Evolutionary conservation across 768 basidiomycete genomes (phyloP).

Genomic region (Boletus pseudo-olivaceus): DNA sequence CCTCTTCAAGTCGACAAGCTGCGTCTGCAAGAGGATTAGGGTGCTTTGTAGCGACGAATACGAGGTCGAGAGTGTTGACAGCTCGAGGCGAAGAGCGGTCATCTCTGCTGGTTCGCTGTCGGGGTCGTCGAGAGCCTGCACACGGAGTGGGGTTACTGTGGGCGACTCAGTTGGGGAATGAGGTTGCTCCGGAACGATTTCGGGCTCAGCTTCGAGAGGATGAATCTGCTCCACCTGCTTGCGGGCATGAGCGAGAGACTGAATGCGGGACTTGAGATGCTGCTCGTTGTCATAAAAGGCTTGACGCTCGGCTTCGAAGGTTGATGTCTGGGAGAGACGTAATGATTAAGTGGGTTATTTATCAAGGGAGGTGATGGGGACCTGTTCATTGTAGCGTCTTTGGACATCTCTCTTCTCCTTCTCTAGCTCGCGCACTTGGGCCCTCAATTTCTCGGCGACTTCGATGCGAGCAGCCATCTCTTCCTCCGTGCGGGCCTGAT

Average conservation of each 20-base stretch:
- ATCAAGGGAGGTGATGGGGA: conserved; percentile 26
- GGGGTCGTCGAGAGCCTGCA: conserved; percentile 57
- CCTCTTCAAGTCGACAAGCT: conserved; percentile 82
- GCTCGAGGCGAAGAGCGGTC: conserved; percentile 76
- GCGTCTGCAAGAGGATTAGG: conserved; percentile 76
- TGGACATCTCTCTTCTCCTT: conserved; percentile 83
- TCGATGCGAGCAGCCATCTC: conserved; percentile 81
- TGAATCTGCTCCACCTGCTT: conserved; percentile 46
- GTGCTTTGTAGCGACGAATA: conserved; percentile 82
- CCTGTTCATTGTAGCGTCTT: conserved; percentile 88
- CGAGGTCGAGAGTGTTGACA: conserved; percentile 84
- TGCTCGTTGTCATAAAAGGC: conserved; percentile 92
- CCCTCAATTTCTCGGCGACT: conserved; percentile 75
- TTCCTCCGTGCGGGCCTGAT: conserved; percentile 77
- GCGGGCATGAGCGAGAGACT: conserved; percentile 67
- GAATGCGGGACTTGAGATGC: conserved; percentile 87
- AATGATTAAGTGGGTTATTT: conserved; percentile 11
- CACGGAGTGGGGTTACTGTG: conserved; percentile 22
- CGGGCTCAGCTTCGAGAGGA: conserved; percentile 37
- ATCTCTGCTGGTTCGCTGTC: conserved; percentile 83
- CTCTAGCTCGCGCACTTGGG: conserved; percentile 81
- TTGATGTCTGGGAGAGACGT: conserved; percentile 53
- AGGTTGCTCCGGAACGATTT: conserved; percentile 38
- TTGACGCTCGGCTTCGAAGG: conserved; percentile 90
- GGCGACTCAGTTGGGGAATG: conserved; percentile 25